phyloP scores from a whole-genome alignment of 2,329 filamentous ascomycete species.

The Lojkania enalia region DNA sequence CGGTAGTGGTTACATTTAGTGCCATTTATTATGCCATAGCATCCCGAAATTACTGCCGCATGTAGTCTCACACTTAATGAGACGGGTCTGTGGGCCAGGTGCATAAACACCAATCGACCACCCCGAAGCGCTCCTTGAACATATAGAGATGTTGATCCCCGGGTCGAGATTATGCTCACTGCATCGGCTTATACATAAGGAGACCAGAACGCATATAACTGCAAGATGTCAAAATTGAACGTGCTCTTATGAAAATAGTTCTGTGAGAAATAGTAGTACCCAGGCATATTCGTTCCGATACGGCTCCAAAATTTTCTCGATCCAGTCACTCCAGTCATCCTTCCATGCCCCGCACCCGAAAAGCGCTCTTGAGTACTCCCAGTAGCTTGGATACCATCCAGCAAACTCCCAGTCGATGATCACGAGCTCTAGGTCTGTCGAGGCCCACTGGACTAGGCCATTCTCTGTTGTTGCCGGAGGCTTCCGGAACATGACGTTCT shows the following conservation, averaged over 20 bases:
- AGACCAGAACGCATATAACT: constrained; percentile 21
- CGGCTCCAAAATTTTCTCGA: constrained; percentile 34
- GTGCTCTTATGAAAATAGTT: constrained; percentile 21
- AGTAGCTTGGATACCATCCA: constrained; percentile 47
- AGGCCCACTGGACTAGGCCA: constrained; percentile 11
- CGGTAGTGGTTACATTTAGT: constrained; percentile 1
- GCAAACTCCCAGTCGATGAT: constrained; percentile 49
- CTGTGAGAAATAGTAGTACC: constrained; percentile 25
- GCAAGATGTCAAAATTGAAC: constrained; percentile 22
- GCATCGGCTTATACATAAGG: constrained; percentile 20
- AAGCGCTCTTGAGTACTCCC: constrained; percentile 46
- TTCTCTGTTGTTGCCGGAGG: constrained; percentile 14
- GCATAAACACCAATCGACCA: constrained; percentile 8
- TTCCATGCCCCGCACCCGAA: constrained; percentile 37
- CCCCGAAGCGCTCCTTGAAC: constrained; percentile 8
- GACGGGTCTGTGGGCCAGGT: constrained; percentile 8
- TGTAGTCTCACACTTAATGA: constrained; percentile 11
- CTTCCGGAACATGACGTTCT: constrained; percentile 18
- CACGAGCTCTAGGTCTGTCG: constrained; percentile 25
- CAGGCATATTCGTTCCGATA: constrained; percentile 38
- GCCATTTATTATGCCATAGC: neutral
- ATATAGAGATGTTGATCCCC: constrained; percentile 13
- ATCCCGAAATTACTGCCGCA: constrained; percentile 6
- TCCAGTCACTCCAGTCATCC: constrained; percentile 41
- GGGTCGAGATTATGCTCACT: constrained; percentile 16